Evolutionary conservation across 1,139 yeast species (phyloP), one percentile per base, ranked within the genome.

Genomic region (Suhomyces terraborum): DNA sequence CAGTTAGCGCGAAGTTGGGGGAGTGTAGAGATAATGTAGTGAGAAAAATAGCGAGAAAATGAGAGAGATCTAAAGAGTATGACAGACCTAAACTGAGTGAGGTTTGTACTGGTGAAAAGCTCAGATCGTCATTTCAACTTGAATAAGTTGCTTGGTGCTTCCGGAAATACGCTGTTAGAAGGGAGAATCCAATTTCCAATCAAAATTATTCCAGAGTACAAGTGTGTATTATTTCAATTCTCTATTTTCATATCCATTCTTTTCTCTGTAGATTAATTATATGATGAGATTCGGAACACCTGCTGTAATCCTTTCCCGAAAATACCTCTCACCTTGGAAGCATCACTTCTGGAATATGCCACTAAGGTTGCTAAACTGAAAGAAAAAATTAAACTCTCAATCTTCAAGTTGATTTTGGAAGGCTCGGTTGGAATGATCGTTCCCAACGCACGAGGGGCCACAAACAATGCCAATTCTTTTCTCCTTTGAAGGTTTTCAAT

Each of bases 391-490:
- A 63, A 29, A 25, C 66, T 47, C 46, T 67, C 73, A 6, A 61
- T 47, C 26, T 50, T 47, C 38, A 66, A 53, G 45, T 64, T 64
- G 22, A 35, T 43, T n/a, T 46, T 40, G 4, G 67, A 51, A 4
- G 64, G 55, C 17, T 60, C 64, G 8, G 61, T 38, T 6, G 67
- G 61, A 7, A 66, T 57, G 27, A 67, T 44, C 9, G 72, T 66
- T 6, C 71, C 72, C 43, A 66, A 51, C 6, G 67, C 73, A 36
- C 69, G 46, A 3, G 73, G 73, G 4, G 70, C 68, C 19, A 66
- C 72, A 45, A 67, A 67, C 34, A 67, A 54, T 0, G 72, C 72
- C 61, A 67, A 64, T 48, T 67, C 73, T 48, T 66, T 66, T 35
- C 73, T 58, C 31, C 73, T 54, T 40, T 55, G 65, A 7, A 64